Percentiles rank a stretch among this genome's conserved stretches.
These are phyloP conservation scores for Penium margaritaceum DNA, from an alignment of 139 green algal genomes.

Conservation along the genomic window DNA sequence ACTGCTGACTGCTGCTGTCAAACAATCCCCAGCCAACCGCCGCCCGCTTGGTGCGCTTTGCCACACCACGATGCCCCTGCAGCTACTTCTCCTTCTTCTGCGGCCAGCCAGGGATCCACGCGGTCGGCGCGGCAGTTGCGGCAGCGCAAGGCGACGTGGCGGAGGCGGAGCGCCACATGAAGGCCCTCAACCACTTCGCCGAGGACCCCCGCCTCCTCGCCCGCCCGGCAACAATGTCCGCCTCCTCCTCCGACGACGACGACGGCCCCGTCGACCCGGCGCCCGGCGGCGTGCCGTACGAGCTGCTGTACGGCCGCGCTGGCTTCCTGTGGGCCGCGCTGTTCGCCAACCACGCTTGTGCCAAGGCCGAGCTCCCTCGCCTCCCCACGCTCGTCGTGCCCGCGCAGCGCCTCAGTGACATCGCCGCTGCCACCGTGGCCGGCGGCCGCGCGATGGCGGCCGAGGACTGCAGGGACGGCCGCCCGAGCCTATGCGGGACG, in stretches of 20 bases:
- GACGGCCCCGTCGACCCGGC: not conserved
- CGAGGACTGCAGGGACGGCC: not conserved
- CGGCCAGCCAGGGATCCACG: constrained; percentile 36
- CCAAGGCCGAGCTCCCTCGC: too few species aligned
- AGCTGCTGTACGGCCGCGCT: constrained; percentile 39
- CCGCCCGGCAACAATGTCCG: not conserved
- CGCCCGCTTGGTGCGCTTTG: too few species aligned
- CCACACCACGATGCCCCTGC: not conserved
- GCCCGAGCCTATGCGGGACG: not conserved
- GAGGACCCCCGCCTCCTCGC: not conserved
- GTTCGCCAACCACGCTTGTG: constrained; percentile 17
- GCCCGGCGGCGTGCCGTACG: constrained; percentile 12
- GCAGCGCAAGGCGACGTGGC: too few species aligned
- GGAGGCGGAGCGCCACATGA: constrained; percentile 6
- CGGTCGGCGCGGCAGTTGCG: constrained; percentile 23
- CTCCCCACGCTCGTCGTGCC: too few species aligned
- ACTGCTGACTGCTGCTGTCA: not conserved
- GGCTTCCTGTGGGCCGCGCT: constrained; percentile 37
- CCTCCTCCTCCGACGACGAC: not conserved
- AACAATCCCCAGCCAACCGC: too few species aligned
- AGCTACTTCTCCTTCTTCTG: constrained; percentile 30
- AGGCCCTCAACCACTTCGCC: not conserved
- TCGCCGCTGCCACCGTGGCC: too few species aligned
- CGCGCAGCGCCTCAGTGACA: too few species aligned
- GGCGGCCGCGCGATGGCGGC: too few species aligned